phyloP scores from a whole-genome alignment of 208 protist species.

The Balamuthia mandrillaris region DNA sequence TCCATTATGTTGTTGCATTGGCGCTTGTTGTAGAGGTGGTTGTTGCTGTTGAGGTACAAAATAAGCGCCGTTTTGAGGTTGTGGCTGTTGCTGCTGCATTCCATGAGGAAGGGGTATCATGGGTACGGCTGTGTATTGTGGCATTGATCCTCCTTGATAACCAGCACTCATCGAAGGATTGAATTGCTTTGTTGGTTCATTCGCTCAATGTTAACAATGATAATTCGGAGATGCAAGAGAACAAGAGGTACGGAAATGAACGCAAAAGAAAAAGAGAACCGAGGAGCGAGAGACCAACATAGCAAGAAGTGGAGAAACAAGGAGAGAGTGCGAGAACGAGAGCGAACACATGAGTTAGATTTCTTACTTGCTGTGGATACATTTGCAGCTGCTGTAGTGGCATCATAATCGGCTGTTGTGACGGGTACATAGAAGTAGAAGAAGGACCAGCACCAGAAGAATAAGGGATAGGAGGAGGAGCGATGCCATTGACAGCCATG shows the following conservation, averaged over 20 bases:
- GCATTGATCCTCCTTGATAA: background rate
- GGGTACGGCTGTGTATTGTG: background rate
- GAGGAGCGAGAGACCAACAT: too few species aligned
- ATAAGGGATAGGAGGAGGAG: background rate
- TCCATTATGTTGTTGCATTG: too few species aligned
- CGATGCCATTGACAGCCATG: constrained; percentile 3
- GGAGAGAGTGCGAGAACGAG: background rate
- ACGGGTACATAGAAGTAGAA: too few species aligned
- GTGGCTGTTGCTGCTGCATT: background rate
- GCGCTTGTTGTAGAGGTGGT: background rate
- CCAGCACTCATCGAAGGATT: background rate
- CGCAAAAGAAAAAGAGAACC: background rate
- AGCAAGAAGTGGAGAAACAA: background rate
- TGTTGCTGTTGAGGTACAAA: background rate
- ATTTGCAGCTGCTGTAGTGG: background rate
- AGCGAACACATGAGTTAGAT: background rate
- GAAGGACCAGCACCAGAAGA: too few species aligned
- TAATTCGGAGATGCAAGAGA: background rate
- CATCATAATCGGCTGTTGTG: too few species aligned
- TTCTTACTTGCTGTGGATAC: background rate
- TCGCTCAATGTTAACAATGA: background rate
- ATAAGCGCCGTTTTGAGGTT: background rate
- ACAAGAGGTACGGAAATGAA: background rate
- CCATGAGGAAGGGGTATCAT: background rate
- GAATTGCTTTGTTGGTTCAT: background rate